Evolutionary conservation across 805 yeast genomes (phyloP).

Genomic region (Saturnispora kantuleensis): DNA sequence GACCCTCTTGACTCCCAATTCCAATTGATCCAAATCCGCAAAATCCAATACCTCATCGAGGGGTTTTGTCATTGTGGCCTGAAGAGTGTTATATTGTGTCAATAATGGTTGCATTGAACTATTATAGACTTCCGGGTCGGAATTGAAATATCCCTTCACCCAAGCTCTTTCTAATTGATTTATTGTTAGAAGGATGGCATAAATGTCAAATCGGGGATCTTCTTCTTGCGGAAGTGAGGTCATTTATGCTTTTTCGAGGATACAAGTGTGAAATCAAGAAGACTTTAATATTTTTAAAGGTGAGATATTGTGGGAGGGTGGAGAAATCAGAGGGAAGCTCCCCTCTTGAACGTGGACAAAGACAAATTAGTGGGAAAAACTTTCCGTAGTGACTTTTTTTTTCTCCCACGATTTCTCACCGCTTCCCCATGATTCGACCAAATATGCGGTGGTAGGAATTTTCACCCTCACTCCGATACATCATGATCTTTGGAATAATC

Average conservation of each 20-base stretch:
- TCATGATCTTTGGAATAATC: too few relatives aligned
- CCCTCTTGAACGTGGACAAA: too few relatives aligned
- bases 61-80: slow-evolving; percentile 4
- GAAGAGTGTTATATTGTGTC: slow-evolving; percentile 2
- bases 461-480: too few relatives aligned
- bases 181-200: slow-evolving; percentile 1
- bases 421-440: too few relatives aligned
- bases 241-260: too few relatives aligned
- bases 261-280: too few relatives aligned
- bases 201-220: neutral
- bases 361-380: too few relatives aligned
- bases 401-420: too few relatives aligned
- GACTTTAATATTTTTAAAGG: neutral
- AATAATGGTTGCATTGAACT: neutral
- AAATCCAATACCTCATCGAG: neutral
- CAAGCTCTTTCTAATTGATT: slow-evolving; percentile 8
- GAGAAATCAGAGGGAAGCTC: too few relatives aligned
- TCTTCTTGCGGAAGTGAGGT: neutral
- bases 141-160: slow-evolving; percentile 4
- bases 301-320: too few relatives aligned
- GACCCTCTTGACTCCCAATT: slow-evolving; percentile 2
- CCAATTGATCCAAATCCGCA: neutral
- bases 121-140: neutral
- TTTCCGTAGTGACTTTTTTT: too few relatives aligned
- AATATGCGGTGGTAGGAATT: too few relatives aligned